Base-by-base conservation (phyloP, 371 early-diverging fungal genomes). In the Batkoa obscura region DNA sequence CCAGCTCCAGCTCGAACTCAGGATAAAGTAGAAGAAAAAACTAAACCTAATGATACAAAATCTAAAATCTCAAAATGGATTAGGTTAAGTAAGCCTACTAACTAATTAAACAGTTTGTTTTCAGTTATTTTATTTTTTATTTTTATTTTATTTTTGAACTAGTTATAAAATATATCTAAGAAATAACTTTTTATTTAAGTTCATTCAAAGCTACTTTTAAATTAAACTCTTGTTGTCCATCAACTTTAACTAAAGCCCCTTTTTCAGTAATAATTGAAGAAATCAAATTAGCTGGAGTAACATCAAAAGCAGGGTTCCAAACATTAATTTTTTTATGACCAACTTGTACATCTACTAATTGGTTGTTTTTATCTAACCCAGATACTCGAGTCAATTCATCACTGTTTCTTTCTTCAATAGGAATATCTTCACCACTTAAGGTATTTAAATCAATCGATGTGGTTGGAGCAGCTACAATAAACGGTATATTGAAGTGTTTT, bases 251-350 rank as follows among this genome's bases (percentile, higher is more conserved):
- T n/a, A n/a, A n/a, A n/a, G n/a, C n/a, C 10, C 93, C 93, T 62
- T 70, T 70, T 62, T 96, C 94, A 9, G 95, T 96, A 13, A 89
- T 90, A 63, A 96, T 87, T 5, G 86, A 88, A 9, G 83, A 76
- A 57, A 96, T 88, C 38, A 96, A 72, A 9, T 62, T 56, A 1
- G 87, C 86, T 3, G 94, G 93, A 0, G 94, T 91, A 13, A 94
- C 89, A 67, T 90, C 97, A 64, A 96, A 96, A 54, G 87, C 83
- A 15, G 95, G 97, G 63, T 94, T 94, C 94, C 94, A 96, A 17
- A 91, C 90, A 34, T 69, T 66, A 60, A 91, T 84, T 0, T 81
- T 83, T 13, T 74, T 64, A 1, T 95, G 89, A 2, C 91, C 90
- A 37, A 91, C 84, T 53, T 78, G 76, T 0, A 94, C 75, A 2